Base-by-base conservation (phyloP, 805 yeast genomes). In the Wickerhamiella qilinensis region DNA sequence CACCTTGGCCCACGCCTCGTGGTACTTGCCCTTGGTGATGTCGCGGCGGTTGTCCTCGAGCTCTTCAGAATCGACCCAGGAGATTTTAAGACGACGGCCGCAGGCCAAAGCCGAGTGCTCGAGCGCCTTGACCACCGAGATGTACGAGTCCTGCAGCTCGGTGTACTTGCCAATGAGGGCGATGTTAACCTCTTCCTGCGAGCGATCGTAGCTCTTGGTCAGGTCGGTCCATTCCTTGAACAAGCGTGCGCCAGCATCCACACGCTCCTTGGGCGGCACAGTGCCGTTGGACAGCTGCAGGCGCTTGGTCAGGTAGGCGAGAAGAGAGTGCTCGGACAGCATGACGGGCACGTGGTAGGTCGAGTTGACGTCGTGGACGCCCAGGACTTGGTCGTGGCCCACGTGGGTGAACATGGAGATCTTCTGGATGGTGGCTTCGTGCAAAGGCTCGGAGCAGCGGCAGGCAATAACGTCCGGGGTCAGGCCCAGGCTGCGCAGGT, bases 381-480 rank as follows among this genome's bases (percentile, higher is more conserved):
- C 95, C 49, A 91, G 71, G 35, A 91, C 97, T 67, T 93, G 97
- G 41, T 88, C 85, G n/a, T 93, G 82, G 22, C 95, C 96, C 50
- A 91, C 98, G 56, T 91, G 97, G 62, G 97, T 88, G 65, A 91
- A 91, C 97, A 91, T 91, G 43, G 96, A 91, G 55, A 91, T 88
- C 64, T 91, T 91, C 47, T 81, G 88, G 55, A 79, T 82, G n/a
- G 95, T 85, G 47, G 85, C 75, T 42, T 63, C 62, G 53, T 81
- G 93, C 50, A 91, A 71, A 54, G 71, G 71, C 49, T 80, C 80
- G 38, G 83, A 69, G 67, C 99, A 91, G 67, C 99, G 76, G 67
- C 97, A 88, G 41, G 97, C 98, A 64, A 91, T 84, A 75, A 91
- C 78, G 60, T 91, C 97, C 17, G 97, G 97, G 29, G 77, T 74